Conservation (phyloP, 2,329 filamentous ascomycete species). For the Sporothrix euskadiensis region DNA sequence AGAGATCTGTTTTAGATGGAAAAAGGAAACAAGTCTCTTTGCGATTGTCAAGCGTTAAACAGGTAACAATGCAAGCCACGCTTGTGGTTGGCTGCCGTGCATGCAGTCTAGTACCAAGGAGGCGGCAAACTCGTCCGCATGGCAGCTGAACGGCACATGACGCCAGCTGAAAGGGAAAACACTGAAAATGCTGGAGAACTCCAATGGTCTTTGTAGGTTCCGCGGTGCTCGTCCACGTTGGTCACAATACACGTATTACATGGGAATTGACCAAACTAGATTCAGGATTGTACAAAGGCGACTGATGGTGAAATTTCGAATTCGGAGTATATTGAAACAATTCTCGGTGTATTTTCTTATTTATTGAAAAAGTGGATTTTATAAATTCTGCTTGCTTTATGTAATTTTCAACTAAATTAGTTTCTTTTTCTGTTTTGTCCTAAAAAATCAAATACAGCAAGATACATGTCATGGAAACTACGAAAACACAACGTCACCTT, state of each 20-base stretch:
- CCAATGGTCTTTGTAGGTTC: background rate
- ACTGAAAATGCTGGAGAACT: background rate
- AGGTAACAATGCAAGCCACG: background rate
- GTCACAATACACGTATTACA: conserved; percentile 6
- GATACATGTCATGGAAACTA: background rate
- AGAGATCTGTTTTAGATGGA: background rate
- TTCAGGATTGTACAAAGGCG: background rate
- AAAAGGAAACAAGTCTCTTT: conserved; percentile 2
- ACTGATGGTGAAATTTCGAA: background rate
- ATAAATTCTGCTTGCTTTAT: background rate
- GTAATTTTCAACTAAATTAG: too few species aligned
- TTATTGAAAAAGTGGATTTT: background rate
- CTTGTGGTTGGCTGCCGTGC: background rate
- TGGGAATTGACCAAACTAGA: background rate
- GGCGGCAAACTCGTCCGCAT: background rate
- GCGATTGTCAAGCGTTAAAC: background rate
- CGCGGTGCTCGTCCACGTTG: background rate
- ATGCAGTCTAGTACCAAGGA: background rate
- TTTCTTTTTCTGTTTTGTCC: background rate
- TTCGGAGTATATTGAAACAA: background rate
- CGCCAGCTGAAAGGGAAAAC: background rate
- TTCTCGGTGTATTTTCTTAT: background rate
- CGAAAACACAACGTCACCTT: background rate
- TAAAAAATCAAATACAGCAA: background rate
- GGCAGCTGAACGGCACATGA: background rate